phyloP scores from a whole-genome alignment of 805 yeast genomes.

The Barnettozyma sucrosica region DNA sequence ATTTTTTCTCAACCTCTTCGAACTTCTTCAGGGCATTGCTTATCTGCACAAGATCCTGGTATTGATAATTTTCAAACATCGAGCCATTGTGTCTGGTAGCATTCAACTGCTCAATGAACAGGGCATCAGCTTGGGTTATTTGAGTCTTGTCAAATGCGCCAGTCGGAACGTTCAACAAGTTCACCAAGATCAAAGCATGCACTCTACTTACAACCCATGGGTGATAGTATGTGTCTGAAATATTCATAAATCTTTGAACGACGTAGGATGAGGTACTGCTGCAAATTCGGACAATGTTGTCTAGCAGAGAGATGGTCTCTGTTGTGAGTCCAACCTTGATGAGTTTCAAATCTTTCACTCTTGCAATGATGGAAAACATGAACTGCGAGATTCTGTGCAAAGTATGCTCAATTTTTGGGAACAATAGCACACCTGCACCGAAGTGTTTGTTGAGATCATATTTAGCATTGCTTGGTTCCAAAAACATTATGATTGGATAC shows the following conservation, averaged over 20 bases:
- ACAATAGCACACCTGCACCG: slow-evolving; percentile 15
- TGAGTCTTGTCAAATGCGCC: slow-evolving; percentile 8
- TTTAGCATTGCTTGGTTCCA: slow-evolving; percentile 11
- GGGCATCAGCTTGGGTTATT: slow-evolving; percentile 3
- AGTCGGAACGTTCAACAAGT: slow-evolving; percentile 10
- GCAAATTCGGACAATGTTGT: slow-evolving; percentile 8
- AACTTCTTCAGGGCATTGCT: slow-evolving; percentile 4
- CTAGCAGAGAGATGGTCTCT: slow-evolving; percentile 6
- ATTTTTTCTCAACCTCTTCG: slow-evolving; percentile 7
- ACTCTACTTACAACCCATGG: slow-evolving; percentile 24
- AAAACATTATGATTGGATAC: slow-evolving; percentile 13
- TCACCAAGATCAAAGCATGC: slow-evolving; percentile 15
- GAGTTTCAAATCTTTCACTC: slow-evolving; percentile 18
- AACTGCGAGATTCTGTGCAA: slow-evolving; percentile 19
- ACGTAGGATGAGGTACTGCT: neutral
- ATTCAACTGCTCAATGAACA: slow-evolving; percentile 12
- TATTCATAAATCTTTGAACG: neutral
- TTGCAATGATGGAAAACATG: slow-evolving; percentile 13
- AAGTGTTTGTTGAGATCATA: slow-evolving; percentile 19
- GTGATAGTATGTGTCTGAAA: slow-evolving; percentile 23
- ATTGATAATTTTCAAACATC: slow-evolving; percentile 10
- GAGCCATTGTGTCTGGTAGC: slow-evolving; percentile 14
- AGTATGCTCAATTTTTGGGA: slow-evolving; percentile 20
- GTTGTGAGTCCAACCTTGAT: slow-evolving; percentile 5
- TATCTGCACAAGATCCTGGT: slow-evolving; percentile 12